Conservation (phyloP, 2,329 filamentous ascomycete genomes). For the Aphanoascus verrucosus region DNA sequence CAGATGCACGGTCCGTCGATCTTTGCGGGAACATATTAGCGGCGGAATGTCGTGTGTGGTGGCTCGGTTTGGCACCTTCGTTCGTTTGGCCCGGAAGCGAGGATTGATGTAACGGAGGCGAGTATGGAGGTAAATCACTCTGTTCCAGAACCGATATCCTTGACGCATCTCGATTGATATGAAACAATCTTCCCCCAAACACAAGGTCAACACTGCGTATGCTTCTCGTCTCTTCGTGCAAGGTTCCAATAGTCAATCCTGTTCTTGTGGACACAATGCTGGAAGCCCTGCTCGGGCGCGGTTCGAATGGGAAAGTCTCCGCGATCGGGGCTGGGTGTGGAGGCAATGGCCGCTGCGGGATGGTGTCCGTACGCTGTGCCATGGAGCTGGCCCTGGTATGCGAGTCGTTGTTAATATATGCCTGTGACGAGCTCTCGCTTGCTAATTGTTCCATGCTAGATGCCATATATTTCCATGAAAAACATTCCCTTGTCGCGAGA, state of each 20-base stretch:
- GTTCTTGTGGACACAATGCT: constrained; percentile 25
- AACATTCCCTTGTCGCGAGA: not conserved
- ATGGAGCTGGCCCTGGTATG: not conserved
- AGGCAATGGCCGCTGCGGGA: not conserved
- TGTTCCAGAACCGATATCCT: constrained; percentile 19
- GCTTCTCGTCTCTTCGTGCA: constrained; percentile 19
- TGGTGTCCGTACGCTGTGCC: not conserved
- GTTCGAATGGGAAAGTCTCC: not conserved
- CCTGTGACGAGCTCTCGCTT: not conserved
- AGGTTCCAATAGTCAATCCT: constrained; percentile 22
- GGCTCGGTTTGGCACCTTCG: too few species aligned
- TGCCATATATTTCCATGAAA: not conserved
- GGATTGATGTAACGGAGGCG: constrained; percentile 8
- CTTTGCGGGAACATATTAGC: not conserved
- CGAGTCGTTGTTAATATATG: not conserved
- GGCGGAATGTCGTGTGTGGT: not conserved
- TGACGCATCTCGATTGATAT: constrained; percentile 26
- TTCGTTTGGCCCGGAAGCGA: not conserved
- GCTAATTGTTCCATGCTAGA: not conserved
- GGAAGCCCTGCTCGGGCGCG: constrained; percentile 22
- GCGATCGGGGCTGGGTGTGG: not conserved
- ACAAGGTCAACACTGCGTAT: constrained; percentile 24
- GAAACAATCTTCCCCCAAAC: constrained; percentile 22
- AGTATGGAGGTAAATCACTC: constrained; percentile 18
- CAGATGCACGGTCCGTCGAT: not conserved